Conservation (phyloP, 108 stramenopile species). For the Pseudonitzschia multistriata region DNA sequence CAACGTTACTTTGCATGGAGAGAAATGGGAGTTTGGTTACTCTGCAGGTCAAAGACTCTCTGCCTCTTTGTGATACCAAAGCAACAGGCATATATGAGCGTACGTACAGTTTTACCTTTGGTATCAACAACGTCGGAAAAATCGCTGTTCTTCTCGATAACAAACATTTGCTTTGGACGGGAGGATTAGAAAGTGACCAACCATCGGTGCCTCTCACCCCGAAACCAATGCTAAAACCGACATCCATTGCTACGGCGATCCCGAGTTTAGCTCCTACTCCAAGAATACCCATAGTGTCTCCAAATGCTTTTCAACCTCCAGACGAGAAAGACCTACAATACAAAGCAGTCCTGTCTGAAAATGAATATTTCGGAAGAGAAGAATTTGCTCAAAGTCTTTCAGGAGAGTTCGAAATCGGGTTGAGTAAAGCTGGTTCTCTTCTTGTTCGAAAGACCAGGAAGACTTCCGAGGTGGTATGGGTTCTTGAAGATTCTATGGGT, state of each 20-base stretch:
- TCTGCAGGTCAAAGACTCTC: not conserved
- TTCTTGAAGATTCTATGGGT: not conserved
- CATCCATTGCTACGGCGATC: not conserved
- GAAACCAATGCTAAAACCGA: not conserved
- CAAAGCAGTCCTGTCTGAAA: not conserved
- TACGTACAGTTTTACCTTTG: not conserved
- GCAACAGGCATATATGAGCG: not conserved
- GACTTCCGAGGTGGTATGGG: conserved; percentile 2
- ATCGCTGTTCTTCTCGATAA: not conserved
- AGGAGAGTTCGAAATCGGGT: conserved; percentile 7
- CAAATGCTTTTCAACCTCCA: not conserved
- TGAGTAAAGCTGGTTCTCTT: conserved; percentile 1
- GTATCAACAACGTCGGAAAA: not conserved
- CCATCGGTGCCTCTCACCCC: not conserved
- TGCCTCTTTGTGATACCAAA: not conserved
- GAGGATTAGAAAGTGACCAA: not conserved
- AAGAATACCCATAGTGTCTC: not conserved
- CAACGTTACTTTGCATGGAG: not conserved
- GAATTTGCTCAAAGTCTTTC: not conserved
- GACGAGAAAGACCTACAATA: not conserved
- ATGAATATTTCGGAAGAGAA: conserved; percentile 5
- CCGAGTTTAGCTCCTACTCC: not conserved
- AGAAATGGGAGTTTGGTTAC: conserved; percentile 4
- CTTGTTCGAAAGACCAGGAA: not conserved
- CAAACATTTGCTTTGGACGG: conserved; percentile 1